Evolutionary conservation across 768 basidiomycete genomes (phyloP).

Genomic region (Mycena rosella): DNA sequence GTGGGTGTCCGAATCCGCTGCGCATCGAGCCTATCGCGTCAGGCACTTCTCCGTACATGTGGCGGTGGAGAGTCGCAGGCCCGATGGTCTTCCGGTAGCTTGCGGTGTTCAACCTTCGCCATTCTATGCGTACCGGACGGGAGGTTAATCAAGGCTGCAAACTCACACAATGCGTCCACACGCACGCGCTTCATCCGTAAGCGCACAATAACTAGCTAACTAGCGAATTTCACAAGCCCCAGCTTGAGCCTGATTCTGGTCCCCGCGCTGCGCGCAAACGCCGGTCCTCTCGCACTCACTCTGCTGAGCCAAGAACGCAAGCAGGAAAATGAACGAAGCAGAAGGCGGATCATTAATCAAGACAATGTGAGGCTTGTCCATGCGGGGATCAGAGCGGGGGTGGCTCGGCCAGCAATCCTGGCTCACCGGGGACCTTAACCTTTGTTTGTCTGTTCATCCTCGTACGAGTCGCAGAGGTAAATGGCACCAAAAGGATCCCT

Average conservation of each 20-base stretch:
- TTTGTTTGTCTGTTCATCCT: constrained; percentile 4
- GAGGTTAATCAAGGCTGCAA: not conserved
- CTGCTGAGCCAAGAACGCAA: constrained; percentile 3
- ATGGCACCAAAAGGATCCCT: not conserved
- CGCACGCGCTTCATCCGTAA: not conserved
- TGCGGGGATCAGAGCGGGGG: constrained; percentile 27
- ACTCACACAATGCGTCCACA: not conserved
- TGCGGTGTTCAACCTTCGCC: not conserved
- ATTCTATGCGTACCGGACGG: not conserved
- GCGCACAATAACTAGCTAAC: not conserved
- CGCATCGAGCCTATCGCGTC: not conserved
- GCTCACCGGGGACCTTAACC: not conserved
- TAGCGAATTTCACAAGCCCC: not conserved
- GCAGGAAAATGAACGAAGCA: constrained; percentile 2
- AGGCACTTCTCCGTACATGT: not conserved
- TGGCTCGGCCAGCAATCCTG: constrained; percentile 3
- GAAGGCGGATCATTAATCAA: constrained; percentile 12
- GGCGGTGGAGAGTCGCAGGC: constrained; percentile 7
- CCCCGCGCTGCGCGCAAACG: constrained; percentile 3
- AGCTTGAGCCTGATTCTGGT: constrained; percentile 22
- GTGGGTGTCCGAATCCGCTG: not conserved
- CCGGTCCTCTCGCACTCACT: constrained; percentile 26
- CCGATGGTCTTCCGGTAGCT: not conserved
- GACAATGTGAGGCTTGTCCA: not conserved
- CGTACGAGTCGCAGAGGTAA: constrained; percentile 16